Base-by-base conservation (phyloP, 2,329 filamentous ascomycete species). In the Curvularia spicifera region DNA sequence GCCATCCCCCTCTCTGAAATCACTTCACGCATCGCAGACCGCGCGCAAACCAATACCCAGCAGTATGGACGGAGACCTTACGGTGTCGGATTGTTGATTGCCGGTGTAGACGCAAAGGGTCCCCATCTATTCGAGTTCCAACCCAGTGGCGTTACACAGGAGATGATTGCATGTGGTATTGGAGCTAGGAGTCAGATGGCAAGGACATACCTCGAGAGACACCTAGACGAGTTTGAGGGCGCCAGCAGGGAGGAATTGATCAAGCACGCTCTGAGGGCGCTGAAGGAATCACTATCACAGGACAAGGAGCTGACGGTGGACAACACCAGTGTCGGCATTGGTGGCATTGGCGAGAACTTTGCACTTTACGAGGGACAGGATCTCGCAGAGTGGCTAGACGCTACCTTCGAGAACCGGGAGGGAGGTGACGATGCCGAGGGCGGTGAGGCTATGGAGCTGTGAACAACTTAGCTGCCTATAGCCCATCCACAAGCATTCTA, bases 61-160 rank as follows among this genome's bases (percentile, higher is more conserved):
- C 89, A 96, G 76, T 97, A 97, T 83, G 94, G 94, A 76, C 94
- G 92, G 82, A 89, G 95, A 71, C 94, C 94, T 13, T 99, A 99
- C 80, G 94, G 94, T 73, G 94, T 99, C 6, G 94, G 95, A 12
- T 83, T 98, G 63, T 84, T 99, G 59, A 90, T 98, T 51, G 93
- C 93, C 1, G 95, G 95, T 64, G 92, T 98, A 53, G 95, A 99
- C 78, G 92, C 96, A 74, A 88, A 89, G 48, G 95, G 95, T 28
- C 93, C 95, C 39, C 95, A 99, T 81, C 86, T 99, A 63, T 99
- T 96, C 81, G 95, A 99, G 81, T 99, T 99, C 84, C 94, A 97
- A 81, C 95, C 95, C 10, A 91, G 87, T 53, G 95, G 95, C 47
- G 90, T 98, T 85, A 97, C 93, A 71, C 91, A 97, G 76, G 95